Base-by-base conservation (phyloP, 192 early-diverging fungal species). In the Nowakowskiella sp. region DNA sequence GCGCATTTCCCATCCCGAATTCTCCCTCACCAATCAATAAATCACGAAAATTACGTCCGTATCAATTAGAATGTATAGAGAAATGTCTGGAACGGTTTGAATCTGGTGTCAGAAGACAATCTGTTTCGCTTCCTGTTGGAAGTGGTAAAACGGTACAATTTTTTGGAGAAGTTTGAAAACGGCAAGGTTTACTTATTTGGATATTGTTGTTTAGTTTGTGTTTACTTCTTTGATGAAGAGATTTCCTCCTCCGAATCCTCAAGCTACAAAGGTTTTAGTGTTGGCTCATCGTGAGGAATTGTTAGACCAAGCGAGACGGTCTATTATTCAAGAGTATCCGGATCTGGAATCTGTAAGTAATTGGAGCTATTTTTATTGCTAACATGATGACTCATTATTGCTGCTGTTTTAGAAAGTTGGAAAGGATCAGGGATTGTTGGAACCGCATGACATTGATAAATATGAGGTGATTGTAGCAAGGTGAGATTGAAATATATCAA, bases 201-300 rank as follows among this genome's bases (percentile, higher is more conserved):
- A 5, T 44, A 21, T 3, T 31, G 28, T 21, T 22, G 6, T 6
- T 3, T 33, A 85, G 84, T 74, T 85, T 22, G 74, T 93, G 16
- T 92, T 93, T 58, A 73, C 89, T 0, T 74, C 89, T 66, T 66
- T 97, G 32, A 85, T 97, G 44, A 63, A 79, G 6, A 56, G 62
- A 24, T 73, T 97, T 4, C 82, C 80, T 0, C 30, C 51, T 5
- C 84, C 82, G 0, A 73, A 67, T 1, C 71, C 74, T 1, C 47
- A 54, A 19, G 88, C 87, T 0, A 86, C 75, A 10, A 91, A 91
- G 57, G 78, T 76, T 0, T 66, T 97, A 21, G 77, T 97, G 0
- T 60, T 97, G 16, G 94, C 92, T 1, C 94, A 97, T 62, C 76
- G 91, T 23, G 78, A 84, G 46, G 94, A 97, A 65, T 69, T 97